phyloP scores from a whole-genome alignment of 169 alveolate species.

The Sarcocystis neurona region DNA sequence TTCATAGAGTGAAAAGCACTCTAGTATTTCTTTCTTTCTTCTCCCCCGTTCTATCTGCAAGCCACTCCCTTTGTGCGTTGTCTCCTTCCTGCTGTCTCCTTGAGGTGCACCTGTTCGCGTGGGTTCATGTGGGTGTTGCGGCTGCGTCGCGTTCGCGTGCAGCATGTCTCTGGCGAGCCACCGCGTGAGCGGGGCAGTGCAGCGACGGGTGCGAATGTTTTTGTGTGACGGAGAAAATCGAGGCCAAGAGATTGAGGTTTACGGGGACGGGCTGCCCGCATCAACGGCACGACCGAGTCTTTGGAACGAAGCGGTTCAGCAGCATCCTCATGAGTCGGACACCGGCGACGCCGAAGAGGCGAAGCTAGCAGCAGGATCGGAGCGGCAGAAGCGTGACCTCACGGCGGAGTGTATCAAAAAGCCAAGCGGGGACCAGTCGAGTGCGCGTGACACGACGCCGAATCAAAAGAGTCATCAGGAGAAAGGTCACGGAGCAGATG shows the following conservation, averaged over 20 bases:
- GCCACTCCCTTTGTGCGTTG: background rate
- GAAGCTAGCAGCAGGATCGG: background rate
- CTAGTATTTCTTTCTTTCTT: background rate
- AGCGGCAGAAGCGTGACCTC: background rate
- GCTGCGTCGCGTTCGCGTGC: background rate
- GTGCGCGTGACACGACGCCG: no score
- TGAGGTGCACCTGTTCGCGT: background rate
- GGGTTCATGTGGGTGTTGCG: background rate
- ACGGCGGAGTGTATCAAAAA: background rate
- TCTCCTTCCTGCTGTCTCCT: background rate
- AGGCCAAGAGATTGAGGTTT: background rate
- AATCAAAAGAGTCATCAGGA: no score
- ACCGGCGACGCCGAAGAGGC: background rate
- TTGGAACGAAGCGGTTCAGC: no score
- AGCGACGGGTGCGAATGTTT: conserved; percentile 2
- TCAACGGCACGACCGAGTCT: no score
- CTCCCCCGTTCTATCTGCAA: background rate
- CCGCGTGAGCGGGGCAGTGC: conserved; percentile 5
- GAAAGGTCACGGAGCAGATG: no score
- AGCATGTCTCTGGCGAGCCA: conserved; percentile 42
- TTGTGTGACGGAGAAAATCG: conserved; percentile 29
- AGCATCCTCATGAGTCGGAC: background rate
- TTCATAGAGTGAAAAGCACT: no score
- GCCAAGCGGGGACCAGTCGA: background rate
- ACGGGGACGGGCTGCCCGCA: conserved; percentile 5